These are phyloP conservation scores for Cutaneotrichosporon mucoides DNA, from an alignment of 1,284 basidiomycete genomes.

Conservation along the genomic window DNA sequence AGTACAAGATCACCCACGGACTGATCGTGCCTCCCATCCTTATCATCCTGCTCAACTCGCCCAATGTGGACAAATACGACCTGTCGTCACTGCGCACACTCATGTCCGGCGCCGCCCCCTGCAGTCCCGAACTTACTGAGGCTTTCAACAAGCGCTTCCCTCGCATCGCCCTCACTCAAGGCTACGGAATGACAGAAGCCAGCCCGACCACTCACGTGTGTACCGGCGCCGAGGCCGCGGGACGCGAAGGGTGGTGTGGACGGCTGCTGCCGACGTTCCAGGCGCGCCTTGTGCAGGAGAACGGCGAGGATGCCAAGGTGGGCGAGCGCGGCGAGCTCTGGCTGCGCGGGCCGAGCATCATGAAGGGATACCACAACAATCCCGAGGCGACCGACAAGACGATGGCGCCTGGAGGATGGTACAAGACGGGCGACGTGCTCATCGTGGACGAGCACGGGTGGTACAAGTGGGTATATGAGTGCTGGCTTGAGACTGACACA, in stretches of 20 bases:
- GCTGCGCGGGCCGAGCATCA: constrained; percentile 69
- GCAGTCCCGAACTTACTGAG: constrained; percentile 52
- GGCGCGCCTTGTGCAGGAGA: constrained; percentile 60
- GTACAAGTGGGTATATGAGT: constrained; percentile 50
- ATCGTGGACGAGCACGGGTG: constrained; percentile 60
- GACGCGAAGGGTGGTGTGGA: constrained; percentile 62
- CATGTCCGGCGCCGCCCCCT: constrained; percentile 76
- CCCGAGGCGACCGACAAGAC: constrained; percentile 60
- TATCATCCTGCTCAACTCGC: constrained; percentile 53
- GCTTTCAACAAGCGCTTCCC: constrained; percentile 27
- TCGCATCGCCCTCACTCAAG: constrained; percentile 36
- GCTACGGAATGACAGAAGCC: constrained; percentile 54
- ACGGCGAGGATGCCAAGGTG: constrained; percentile 50
- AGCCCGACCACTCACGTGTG: constrained; percentile 39
- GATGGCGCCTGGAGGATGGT: constrained; percentile 66
- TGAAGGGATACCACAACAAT: constrained; percentile 70
- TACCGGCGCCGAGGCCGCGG: constrained; percentile 18
- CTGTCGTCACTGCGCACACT: constrained; percentile 57
- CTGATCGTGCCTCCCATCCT: constrained; percentile 82
- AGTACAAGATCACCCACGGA: constrained; percentile 60
- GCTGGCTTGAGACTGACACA: neutral
- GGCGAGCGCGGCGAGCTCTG: constrained; percentile 72
- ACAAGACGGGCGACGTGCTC: constrained; percentile 77
- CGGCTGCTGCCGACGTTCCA: constrained; percentile 71
- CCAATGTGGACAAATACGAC: constrained; percentile 65